Base-by-base conservation (phyloP, 331 rosid genomes). In the Spiraea crenata region DNA sequence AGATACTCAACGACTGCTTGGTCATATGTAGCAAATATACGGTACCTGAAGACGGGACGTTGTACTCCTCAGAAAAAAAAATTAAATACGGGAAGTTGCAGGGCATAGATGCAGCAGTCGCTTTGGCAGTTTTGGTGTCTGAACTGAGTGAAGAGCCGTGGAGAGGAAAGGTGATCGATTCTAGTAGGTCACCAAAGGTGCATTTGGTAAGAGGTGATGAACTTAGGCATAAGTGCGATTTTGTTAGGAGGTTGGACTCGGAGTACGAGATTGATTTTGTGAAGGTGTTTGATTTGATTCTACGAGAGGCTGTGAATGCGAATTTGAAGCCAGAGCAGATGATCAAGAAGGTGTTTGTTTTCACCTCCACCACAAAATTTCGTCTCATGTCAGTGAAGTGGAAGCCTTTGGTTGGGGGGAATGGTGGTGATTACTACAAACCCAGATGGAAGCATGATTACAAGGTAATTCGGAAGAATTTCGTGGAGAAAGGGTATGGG, bases 361-460 rank as follows among this genome's bases (percentile, higher is more conserved):
- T 56, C 48, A 76, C 88, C 39, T 87, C 85, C 9, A 85, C 87
- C 67, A 87, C 31, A 25, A 25, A 2, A 25, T 25, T 25, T 25
- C 31, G 31, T 25, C 1, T 1, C 31, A 25, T 25, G 31, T 25
- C 31, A 25, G 31, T 25, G 31, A 25, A 25, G 31, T 25, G 31
- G 31, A 25, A 25, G 31, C 31, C 31, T 25, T 25, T 1, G 31
- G 31, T 25, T 25, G 31, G 31, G 31, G 31, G 31, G 31, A 25
- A 25, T 25, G 31, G 31, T 25, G 31, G 2, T 25, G 31, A 25
- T 25, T 25, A 25, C 31, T 25, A 25, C 31, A 25, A 25, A 88
- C 62, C 89, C 85, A 60, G 35, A 85, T 89, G 93, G 91, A 88
- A 57, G 84, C 91, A 0, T 87, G 83, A 25, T 50, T 82, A 88